Percentiles rank a stretch among this genome's conserved stretches.
Conservation (phyloP, 108 stramenopile species). For the Cyclotella atomus region DNA sequence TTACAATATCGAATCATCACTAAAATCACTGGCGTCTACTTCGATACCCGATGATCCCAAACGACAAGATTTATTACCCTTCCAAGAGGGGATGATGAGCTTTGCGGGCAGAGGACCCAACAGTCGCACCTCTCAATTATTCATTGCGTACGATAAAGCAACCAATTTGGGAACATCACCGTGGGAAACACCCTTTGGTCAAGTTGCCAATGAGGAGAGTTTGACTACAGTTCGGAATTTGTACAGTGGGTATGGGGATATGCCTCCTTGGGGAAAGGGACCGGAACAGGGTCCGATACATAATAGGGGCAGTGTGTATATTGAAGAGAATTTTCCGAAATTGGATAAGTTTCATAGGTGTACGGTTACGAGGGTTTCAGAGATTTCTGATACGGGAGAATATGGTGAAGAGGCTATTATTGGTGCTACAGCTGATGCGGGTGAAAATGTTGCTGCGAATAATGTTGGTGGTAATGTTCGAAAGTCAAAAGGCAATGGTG, state of each 20-base stretch:
- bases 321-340: conserved; percentile 42
- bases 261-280: conserved; percentile 72
- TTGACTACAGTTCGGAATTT: conserved; percentile 62
- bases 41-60: conserved; percentile 70
- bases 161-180: conserved; percentile 55
- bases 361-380: conserved; percentile 17
- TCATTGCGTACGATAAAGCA: conserved; percentile 73
- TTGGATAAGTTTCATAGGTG: conserved; percentile 53
- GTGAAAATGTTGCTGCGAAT: no score
- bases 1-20: conserved; percentile 56
- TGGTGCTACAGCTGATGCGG: no score
- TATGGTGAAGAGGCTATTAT: background rate
- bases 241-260: conserved; percentile 79
- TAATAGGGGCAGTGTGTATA: conserved; percentile 42
- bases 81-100: conserved; percentile 71
- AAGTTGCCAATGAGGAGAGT: conserved; percentile 66
- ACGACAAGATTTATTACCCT: conserved; percentile 46
- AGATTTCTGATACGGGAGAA: background rate
- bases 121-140: conserved; percentile 78
- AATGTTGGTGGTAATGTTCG: conserved; percentile 7
- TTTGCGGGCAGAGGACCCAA: conserved; percentile 74
- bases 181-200: conserved; percentile 89
- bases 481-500: background rate
- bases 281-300: conserved; percentile 48
- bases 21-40: conserved; percentile 44